These are phyloP conservation scores for Capronia epimyces DNA, from an alignment of 2,329 filamentous ascomycete species.

Conservation along the genomic window DNA sequence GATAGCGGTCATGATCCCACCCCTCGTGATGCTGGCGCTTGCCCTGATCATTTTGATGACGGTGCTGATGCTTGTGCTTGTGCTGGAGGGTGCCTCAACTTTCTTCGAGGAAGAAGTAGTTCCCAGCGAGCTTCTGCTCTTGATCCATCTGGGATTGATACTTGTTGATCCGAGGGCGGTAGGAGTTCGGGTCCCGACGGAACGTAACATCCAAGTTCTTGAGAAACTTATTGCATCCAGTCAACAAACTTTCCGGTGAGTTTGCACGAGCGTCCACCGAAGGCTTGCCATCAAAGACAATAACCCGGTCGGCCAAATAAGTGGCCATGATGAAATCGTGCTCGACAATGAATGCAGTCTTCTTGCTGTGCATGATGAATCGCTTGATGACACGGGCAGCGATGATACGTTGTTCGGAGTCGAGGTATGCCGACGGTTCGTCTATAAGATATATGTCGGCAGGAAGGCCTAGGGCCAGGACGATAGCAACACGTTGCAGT, in stretches of 20 bases:
- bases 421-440: slow-evolving; percentile 93
- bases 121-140: slow-evolving; percentile 89
- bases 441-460: slow-evolving; percentile 99
- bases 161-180: slow-evolving; percentile 98
- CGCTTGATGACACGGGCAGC: slow-evolving; percentile 97
- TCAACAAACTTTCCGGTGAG: slow-evolving; percentile 82
- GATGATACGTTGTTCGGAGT: slow-evolving; percentile 98
- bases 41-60: slow-evolving; percentile 12
- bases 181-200: slow-evolving; percentile 94
- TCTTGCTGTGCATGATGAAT: slow-evolving; percentile 99
- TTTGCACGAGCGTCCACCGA: slow-evolving; percentile 85
- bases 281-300: slow-evolving; percentile 94
- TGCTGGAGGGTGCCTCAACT: slow-evolving; percentile 48
- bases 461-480: slow-evolving; percentile 88
- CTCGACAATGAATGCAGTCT: slow-evolving; percentile 98
- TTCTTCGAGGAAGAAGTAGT: slow-evolving; percentile 97
- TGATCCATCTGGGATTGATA: slow-evolving; percentile 90
- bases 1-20: slow-evolving; percentile 32
- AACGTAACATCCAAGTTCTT: slow-evolving; percentile 97
- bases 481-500: slow-evolving; percentile 97
- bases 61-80: slow-evolving; percentile 14
- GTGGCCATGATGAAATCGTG: slow-evolving; percentile 99
- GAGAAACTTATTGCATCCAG: slow-evolving; percentile 93
- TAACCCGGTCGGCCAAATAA: slow-evolving; percentile 83
- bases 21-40: slow-evolving; percentile 36